Base-by-base conservation (phyloP, 176 grass and related monocot genomes). In the Oryza coarctata region DNA sequence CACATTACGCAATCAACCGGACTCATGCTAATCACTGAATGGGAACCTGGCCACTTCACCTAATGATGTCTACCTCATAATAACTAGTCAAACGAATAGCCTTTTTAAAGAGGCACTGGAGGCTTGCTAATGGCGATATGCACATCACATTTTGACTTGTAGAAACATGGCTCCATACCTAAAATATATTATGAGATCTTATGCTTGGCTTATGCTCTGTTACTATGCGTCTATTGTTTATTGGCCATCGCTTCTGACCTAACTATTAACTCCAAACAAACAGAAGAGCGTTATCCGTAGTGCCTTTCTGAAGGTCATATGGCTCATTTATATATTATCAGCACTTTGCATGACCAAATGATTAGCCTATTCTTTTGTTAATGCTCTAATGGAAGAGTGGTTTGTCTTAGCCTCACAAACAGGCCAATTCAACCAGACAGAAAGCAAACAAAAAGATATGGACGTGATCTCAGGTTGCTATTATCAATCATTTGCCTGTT, bases 401-500 rank as follows among this genome's bases (percentile, higher is more conserved):
- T 86, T 86, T 63, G 38, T 79, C 58, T 15, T 70, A 61, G 58
- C 78, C 58, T 73, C 88, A 72, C 57, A 70, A 55, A 67, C 36
- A 74, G 61, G 79, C 47, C 79, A 74, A 79, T 79, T 62, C 84
- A 74, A 75, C 84, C 70, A 63, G 84, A 86, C 84, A 90, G 84
- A 86, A 87, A 90, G 88, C 74, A 74, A 63, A 86, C 84, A 83
- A 86, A 86, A 86, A 90, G 80, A 86, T 86, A 65, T 86, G 61
- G 62, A 62, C 74, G 32, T 83, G 84, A 86, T 90, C 80, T 90
- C 61, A 75, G 74, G 44, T 86, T 79, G 38, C 75, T 86, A 86
- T 78, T 82, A 38, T 75, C 70, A 80, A 78, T 66, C 81, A 91
- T 87, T 80, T 72, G 79, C 39, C 10, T 79, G 80, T 57, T 64